These are phyloP conservation scores for Paraglomus occultum DNA, from an alignment of 192 early-diverging fungal species.

Conservation along the genomic window DNA sequence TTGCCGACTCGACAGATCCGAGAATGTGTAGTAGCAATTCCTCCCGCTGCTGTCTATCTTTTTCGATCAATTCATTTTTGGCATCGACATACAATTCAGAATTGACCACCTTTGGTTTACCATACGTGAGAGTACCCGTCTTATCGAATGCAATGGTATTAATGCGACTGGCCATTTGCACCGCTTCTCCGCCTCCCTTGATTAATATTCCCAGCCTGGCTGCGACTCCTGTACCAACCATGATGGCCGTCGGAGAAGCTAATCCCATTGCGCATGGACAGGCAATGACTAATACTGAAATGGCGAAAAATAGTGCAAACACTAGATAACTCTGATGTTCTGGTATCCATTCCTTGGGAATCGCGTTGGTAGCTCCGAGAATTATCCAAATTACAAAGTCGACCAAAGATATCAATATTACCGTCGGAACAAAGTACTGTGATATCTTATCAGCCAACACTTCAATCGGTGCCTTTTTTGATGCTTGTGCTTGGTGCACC, in stretches of 20 bases:
- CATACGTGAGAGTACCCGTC: conserved; percentile 75
- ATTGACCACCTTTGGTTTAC: conserved; percentile 61
- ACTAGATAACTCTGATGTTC: conserved; percentile 43
- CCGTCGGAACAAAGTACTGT: conserved; percentile 60
- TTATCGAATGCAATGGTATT: conserved; percentile 80
- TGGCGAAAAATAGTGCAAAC: conserved; percentile 55
- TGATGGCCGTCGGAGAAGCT: conserved; percentile 69
- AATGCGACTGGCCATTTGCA: conserved; percentile 63
- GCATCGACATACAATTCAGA: neutral
- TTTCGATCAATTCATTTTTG: neutral
- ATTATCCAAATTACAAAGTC: conserved; percentile 59
- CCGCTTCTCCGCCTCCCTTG: conserved; percentile 72
- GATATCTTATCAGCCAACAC: conserved; percentile 62
- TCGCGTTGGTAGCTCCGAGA: conserved; percentile 31
- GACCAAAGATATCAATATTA: conserved; percentile 55
- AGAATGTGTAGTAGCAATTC: conserved; percentile 40
- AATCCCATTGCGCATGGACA: conserved; percentile 72
- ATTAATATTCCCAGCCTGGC: conserved; percentile 63
- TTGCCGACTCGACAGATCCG: conserved; percentile 48
- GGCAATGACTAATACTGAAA: conserved; percentile 68
- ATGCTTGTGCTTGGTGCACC: conserved; percentile 64
- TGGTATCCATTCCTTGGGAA: conserved; percentile 44
- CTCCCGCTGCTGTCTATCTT: neutral
- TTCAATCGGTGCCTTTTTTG: conserved; percentile 64
- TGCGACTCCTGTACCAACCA: conserved; percentile 73